phyloP scores from a whole-genome alignment of 1,284 basidiomycete species.

The Lignosus rhinocerotis region DNA sequence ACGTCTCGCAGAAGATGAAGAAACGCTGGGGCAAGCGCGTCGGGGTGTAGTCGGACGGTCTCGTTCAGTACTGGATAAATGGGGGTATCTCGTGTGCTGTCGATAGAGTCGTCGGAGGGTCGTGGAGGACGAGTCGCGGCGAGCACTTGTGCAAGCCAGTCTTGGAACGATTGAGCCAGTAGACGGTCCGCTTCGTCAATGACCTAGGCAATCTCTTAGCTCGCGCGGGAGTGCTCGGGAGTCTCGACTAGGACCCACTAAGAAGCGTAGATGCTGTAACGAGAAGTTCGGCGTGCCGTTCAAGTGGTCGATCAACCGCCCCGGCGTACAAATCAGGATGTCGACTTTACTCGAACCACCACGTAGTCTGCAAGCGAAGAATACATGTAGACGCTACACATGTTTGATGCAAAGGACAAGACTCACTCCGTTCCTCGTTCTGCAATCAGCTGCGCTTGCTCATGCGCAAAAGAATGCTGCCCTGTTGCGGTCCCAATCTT shows the following conservation, averaged over 20 bases:
- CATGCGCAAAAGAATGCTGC: conserved; percentile 82
- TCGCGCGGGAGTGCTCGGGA: neutral
- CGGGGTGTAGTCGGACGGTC: conserved; percentile 35
- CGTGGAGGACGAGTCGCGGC: conserved; percentile 61
- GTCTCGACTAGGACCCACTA: conserved; percentile 48
- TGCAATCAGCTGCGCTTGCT: conserved; percentile 71
- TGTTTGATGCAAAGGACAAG: neutral
- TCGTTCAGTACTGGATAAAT: neutral
- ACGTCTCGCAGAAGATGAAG: conserved; percentile 45
- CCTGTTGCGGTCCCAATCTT: conserved; percentile 82
- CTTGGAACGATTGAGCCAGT: conserved; percentile 93
- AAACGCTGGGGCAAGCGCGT: conserved; percentile 63
- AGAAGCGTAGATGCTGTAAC: conserved; percentile 89
- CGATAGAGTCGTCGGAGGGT: conserved; percentile 11
- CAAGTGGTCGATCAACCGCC: conserved; percentile 92
- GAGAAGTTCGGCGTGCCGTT: conserved; percentile 88
- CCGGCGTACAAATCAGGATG: conserved; percentile 94
- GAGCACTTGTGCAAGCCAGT: conserved; percentile 87
- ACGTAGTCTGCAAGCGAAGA: conserved; percentile 43
- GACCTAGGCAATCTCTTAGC: conserved; percentile 50
- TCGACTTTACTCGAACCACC: conserved; percentile 90
- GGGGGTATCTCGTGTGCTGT: neutral
- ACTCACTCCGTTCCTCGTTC: conserved; percentile 51
- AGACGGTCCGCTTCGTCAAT: conserved; percentile 98
- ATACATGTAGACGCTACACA: neutral